Evolutionary conservation across 495 filamentous ascomycete genomes (phyloP).

Genomic region (Talaromyces thailandensis): DNA sequence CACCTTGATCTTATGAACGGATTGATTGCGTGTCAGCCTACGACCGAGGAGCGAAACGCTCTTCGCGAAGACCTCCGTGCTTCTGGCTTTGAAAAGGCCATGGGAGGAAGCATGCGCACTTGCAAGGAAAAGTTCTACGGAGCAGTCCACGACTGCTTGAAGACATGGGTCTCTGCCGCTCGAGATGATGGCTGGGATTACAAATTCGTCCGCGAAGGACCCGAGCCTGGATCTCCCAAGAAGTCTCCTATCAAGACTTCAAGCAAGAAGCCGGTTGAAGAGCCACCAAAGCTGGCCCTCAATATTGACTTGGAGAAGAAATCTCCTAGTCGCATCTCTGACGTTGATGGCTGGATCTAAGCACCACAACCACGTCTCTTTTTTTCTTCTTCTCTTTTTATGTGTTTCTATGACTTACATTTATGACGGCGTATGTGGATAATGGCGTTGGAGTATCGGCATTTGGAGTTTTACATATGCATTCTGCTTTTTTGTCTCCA

Average conservation of each 20-base stretch:
- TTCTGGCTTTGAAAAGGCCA: conserved; percentile 84
- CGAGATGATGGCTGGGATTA: conserved; percentile 82
- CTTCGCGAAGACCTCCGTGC: conserved; percentile 69
- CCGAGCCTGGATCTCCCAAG: conserved; percentile 31
- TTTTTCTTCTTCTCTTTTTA: conserved; percentile 14
- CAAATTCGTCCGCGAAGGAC: conserved; percentile 64
- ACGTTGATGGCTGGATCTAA: conserved; percentile 33
- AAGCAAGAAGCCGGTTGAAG: conserved; percentile 29
- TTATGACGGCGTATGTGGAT: conserved; percentile 1
- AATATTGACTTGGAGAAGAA: conserved; percentile 24
- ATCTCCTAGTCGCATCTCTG: conserved; percentile 12
- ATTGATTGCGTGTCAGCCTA: conserved; percentile 75
- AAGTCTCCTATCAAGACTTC: conserved; percentile 37
- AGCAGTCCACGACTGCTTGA: conserved; percentile 76
- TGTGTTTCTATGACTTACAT: conserved; percentile 7
- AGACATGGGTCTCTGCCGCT: conserved; percentile 84
- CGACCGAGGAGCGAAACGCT: conserved; percentile 61
- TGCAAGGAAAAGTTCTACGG: conserved; percentile 98
- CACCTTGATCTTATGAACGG: conserved; percentile 92
- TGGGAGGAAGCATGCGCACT: conserved; percentile 73
- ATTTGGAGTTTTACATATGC: background rate
- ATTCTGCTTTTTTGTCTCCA: background rate
- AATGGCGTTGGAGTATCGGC: conserved; percentile 2
- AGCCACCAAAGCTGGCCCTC: conserved; percentile 34
- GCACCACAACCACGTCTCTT: conserved; percentile 3